Conservation (phyloP, 805 yeast species). For the Vanderwaltozyma tropicalis region DNA sequence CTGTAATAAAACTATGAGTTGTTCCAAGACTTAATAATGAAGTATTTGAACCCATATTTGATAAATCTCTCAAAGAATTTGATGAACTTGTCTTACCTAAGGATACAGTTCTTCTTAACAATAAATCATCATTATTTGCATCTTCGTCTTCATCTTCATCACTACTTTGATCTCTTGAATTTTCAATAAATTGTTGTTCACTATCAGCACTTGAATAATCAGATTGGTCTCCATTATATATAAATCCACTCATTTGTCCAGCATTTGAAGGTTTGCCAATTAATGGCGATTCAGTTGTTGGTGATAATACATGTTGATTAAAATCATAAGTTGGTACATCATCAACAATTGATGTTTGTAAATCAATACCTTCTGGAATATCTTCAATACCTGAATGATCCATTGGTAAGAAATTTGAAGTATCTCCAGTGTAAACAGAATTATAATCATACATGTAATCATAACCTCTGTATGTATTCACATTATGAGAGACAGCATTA, state of each 20-base stretch:
- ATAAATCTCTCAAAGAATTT: slow-evolving; percentile 19
- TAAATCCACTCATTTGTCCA: background rate
- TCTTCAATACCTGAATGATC: slow-evolving; percentile 29
- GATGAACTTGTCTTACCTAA: slow-evolving; percentile 18
- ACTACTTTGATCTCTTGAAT: slow-evolving; percentile 13
- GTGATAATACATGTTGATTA: background rate
- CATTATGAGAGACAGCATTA: slow-evolving; percentile 61
- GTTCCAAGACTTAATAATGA: slow-evolving; percentile 6
- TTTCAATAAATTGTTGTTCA: slow-evolving; percentile 23
- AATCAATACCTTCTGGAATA: slow-evolving; percentile 27
- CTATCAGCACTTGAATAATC: slow-evolving; percentile 15
- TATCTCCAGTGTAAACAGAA: slow-evolving; percentile 54
- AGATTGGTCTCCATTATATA: slow-evolving; percentile 20
- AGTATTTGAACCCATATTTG: slow-evolving; percentile 6
- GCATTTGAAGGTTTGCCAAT: background rate
- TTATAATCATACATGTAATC: slow-evolving; percentile 75
- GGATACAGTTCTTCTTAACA: slow-evolving; percentile 20
- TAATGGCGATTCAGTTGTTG: background rate
- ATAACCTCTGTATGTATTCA: slow-evolving; percentile 61
- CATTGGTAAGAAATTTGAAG: slow-evolving; percentile 27
- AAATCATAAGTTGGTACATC: background rate
- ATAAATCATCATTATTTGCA: slow-evolving; percentile 7
- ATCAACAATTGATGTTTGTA: slow-evolving; percentile 25
- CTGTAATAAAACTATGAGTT: slow-evolving; percentile 25
- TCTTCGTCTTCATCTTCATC: slow-evolving; percentile 11